Percentiles rank a stretch among this genome's conserved stretches.
phyloP scores from a whole-genome alignment of 805 yeast genomes.

The Candida takata region DNA sequence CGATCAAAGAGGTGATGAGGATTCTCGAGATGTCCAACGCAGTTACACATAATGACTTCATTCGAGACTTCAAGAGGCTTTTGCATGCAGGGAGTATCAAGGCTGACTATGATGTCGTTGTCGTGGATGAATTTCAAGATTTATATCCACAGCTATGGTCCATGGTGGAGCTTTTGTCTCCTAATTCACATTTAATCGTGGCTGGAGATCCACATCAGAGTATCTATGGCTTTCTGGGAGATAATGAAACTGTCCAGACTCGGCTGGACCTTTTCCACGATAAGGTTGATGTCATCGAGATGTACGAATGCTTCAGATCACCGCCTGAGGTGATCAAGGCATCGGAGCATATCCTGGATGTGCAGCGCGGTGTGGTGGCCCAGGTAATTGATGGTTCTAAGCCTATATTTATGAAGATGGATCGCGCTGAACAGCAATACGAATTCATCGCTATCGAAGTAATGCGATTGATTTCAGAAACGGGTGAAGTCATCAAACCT shows the following conservation, averaged over 20 bases:
- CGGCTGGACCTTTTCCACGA: slow-evolving; percentile 16
- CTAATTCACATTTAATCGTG: slow-evolving; percentile 46
- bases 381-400: slow-evolving; percentile 1
- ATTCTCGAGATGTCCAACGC: slow-evolving; percentile 12
- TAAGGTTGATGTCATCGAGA: slow-evolving; percentile 20
- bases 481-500: slow-evolving; percentile 35
- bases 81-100: slow-evolving; percentile 19
- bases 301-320: slow-evolving; percentile 53
- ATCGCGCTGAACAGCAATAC: slow-evolving; percentile 29
- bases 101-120: slow-evolving; percentile 31
- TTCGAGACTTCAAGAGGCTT: slow-evolving; percentile 27
- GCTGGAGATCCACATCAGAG: slow-evolving; percentile 72
- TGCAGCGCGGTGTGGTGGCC: slow-evolving; percentile 3
- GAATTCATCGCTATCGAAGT: slow-evolving; percentile 41
- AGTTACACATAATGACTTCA: slow-evolving; percentile 18
- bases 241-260: slow-evolving; percentile 31
- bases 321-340: slow-evolving; percentile 48
- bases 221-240: slow-evolving; percentile 60
- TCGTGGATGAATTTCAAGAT: slow-evolving; percentile 75
- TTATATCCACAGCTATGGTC: slow-evolving; percentile 44
- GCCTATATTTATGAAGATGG: slow-evolving; percentile 22
- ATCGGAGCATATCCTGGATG: slow-evolving; percentile 25
- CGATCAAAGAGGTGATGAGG: slow-evolving; percentile 3
- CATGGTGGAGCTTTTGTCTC: slow-evolving; percentile 34
- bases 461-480: slow-evolving; percentile 30